Evolutionary conservation across 306 rosid genomes (phyloP).

Genomic region (Prosopis cineraria): DNA sequence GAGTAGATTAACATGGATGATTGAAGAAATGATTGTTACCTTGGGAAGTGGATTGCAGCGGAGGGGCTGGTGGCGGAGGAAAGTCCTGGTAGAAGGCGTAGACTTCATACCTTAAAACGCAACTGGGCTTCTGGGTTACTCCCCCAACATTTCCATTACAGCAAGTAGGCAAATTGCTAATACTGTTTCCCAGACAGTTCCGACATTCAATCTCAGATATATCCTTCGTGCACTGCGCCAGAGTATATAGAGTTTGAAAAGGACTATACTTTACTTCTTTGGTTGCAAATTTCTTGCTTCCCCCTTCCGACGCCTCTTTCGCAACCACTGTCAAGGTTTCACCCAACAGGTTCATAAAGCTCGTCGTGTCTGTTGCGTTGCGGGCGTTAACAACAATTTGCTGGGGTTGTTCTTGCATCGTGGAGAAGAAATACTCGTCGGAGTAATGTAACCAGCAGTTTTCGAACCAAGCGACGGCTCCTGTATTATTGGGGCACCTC

Average conservation of each 20-base stretch:
- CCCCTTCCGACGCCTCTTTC: not conserved
- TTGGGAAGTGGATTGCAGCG: too few species aligned
- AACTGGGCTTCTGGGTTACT: not conserved
- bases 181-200: not conserved
- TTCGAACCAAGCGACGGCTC: slow-evolving; percentile 32
- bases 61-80: not conserved
- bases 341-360: not conserved
- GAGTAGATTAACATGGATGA: too few species aligned
- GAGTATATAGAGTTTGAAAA: not conserved
- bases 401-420: not conserved
- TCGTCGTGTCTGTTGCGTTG: not conserved
- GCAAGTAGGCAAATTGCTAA: not conserved
- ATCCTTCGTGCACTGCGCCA: slow-evolving; percentile 4
- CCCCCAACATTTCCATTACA: not conserved
- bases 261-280: not conserved
- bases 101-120: not conserved
- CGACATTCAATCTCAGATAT: not conserved
- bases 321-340: not conserved
- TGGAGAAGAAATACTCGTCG: slow-evolving; percentile 12
- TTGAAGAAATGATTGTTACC: not conserved
- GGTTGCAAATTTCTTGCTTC: not conserved
- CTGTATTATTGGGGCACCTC: slow-evolving; percentile 1
- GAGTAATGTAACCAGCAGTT: slow-evolving; percentile 39
- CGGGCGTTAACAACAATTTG: rapidly evolving
- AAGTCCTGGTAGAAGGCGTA: not conserved